phyloP scores from a whole-genome alignment of 768 basidiomycete genomes.

The Lactifluus volemus region DNA sequence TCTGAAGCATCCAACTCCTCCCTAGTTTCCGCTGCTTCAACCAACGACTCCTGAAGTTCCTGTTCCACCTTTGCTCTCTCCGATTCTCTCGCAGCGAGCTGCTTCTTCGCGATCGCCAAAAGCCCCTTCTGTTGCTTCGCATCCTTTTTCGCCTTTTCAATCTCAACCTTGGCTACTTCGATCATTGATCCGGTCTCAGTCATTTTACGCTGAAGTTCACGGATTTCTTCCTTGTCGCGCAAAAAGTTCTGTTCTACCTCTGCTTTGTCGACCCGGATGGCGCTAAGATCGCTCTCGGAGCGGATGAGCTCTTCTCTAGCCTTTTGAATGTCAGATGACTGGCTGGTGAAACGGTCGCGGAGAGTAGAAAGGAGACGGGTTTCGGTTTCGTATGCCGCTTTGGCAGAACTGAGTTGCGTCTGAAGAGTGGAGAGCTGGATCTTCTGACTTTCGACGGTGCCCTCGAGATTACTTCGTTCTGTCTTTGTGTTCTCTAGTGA shows the following conservation, averaged over 20 bases:
- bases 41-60: constrained; percentile 60
- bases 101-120: constrained; percentile 91
- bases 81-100: constrained; percentile 74
- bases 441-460: constrained; percentile 55
- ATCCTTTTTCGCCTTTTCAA: constrained; percentile 88
- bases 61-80: constrained; percentile 62
- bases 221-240: constrained; percentile 89
- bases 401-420: constrained; percentile 73
- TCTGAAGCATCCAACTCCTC: constrained; percentile 52
- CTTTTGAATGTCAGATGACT: constrained; percentile 65
- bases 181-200: constrained; percentile 69
- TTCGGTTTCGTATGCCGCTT: constrained; percentile 82
- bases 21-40: constrained; percentile 41
- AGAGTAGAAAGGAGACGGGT: constrained; percentile 56
- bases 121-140: constrained; percentile 95
- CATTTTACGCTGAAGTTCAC: constrained; percentile 80
- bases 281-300: constrained; percentile 89
- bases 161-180: constrained; percentile 55
- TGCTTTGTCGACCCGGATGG: constrained; percentile 77
- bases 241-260: constrained; percentile 83
- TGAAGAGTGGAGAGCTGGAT: constrained; percentile 73
- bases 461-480: constrained; percentile 61
- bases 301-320: constrained; percentile 71
- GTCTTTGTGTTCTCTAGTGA: constrained; percentile 56
- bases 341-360: constrained; percentile 57